These are phyloP conservation scores for Fusarium oxysporum DNA, from an alignment of 2,329 filamentous ascomycete species.

Conservation along the genomic window DNA sequence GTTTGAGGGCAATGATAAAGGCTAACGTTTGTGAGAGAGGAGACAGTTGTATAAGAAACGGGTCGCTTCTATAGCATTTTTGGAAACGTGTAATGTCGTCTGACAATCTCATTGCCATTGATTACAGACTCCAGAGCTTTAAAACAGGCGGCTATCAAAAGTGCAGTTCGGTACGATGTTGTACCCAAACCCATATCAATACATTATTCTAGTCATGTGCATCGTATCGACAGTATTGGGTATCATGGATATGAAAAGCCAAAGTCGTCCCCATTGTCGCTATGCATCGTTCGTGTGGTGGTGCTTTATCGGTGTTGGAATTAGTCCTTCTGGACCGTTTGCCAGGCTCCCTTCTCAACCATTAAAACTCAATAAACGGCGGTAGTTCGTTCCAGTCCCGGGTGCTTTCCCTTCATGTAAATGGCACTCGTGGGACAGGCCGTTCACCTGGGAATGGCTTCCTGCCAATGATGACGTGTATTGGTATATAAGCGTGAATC, in stretches of 20 bases:
- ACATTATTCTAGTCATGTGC: slow-evolving; percentile 37
- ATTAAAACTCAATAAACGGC: background rate
- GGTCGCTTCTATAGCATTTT: background rate
- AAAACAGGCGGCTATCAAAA: background rate
- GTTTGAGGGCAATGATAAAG: background rate
- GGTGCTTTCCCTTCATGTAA: slow-evolving; percentile 12
- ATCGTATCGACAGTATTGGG: slow-evolving; percentile 42
- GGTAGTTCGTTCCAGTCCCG: background rate
- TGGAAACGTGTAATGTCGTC: background rate
- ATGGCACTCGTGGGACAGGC: slow-evolving; percentile 8
- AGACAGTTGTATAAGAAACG: background rate
- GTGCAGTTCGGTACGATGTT: background rate
- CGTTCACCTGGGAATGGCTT: slow-evolving; percentile 58
- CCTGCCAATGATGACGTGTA: slow-evolving; percentile 64
- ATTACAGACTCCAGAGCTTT: background rate
- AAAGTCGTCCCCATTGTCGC: slow-evolving; percentile 18
- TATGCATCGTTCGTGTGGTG: slow-evolving; percentile 5
- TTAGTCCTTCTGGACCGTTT: background rate
- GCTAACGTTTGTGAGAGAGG: background rate
- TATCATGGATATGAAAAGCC: slow-evolving; percentile 38
- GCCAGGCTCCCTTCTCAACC: background rate
- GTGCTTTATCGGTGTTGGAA: background rate
- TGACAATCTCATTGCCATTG: background rate
- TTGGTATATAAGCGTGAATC: slow-evolving; percentile 61
- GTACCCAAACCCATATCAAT: slow-evolving; percentile 15